These are phyloP conservation scores for Peltaster fructicola DNA, from an alignment of 2,329 filamentous ascomycete genomes.

Conservation along the genomic window DNA sequence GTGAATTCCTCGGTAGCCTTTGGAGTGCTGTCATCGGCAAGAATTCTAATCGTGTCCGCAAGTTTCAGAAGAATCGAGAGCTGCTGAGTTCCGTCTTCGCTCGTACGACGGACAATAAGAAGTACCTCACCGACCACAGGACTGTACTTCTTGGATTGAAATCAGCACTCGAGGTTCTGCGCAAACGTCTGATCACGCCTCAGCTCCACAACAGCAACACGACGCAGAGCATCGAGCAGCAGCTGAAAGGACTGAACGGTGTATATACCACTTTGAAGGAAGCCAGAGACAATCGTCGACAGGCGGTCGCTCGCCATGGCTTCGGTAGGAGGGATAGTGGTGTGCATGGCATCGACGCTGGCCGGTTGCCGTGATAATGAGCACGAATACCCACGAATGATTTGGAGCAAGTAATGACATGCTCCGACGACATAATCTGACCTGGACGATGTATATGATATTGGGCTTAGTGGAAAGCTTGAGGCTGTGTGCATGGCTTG, in stretches of 20 bases:
- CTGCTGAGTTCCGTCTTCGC: slow-evolving; percentile 63
- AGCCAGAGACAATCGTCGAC: too few relatives aligned
- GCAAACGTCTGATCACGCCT: slow-evolving; percentile 68
- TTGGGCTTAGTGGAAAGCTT: too few relatives aligned
- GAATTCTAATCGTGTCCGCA: slow-evolving; percentile 56
- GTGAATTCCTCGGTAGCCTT: slow-evolving; percentile 63
- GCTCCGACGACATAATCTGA: too few relatives aligned
- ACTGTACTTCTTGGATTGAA: slow-evolving; percentile 68
- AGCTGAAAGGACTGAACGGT: slow-evolving; percentile 65
- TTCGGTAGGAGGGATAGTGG: slow-evolving; percentile 1
- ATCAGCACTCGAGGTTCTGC: slow-evolving; percentile 67
- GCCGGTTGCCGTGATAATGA: too few relatives aligned
- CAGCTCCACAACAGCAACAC: slow-evolving; percentile 57
- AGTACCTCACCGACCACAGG: slow-evolving; percentile 71
- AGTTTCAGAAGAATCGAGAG: slow-evolving; percentile 79
- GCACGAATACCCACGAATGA: too few relatives aligned
- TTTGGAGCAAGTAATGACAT: too few relatives aligned
- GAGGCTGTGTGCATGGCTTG: too few relatives aligned
- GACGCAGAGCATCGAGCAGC: slow-evolving; percentile 61
- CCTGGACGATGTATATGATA: too few relatives aligned
- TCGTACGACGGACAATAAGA: slow-evolving; percentile 75
- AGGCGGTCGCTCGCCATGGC: too few relatives aligned
- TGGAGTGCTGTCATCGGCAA: slow-evolving; percentile 75
- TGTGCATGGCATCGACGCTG: slow-evolving; percentile 1
- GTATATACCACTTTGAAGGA: slow-evolving; percentile 62